Percentiles rank a stretch among this genome's conserved stretches.
Evolutionary conservation across 148 eudicot species (phyloP).

Genomic region (Talinum fruticosum): DNA sequence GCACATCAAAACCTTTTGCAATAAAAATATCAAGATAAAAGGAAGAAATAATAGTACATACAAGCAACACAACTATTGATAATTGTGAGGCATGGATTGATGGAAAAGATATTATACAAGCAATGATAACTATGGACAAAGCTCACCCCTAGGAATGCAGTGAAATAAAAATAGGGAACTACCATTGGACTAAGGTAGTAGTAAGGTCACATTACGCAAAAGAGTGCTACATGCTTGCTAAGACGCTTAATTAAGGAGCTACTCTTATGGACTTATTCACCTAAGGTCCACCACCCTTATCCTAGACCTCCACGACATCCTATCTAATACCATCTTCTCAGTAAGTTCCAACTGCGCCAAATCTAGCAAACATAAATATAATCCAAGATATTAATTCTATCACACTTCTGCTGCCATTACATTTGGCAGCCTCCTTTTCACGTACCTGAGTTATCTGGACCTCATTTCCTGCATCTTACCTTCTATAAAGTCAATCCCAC

Average conservation of each 20-base stretch:
- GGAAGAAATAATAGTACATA: background rate
- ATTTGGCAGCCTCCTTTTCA: background rate
- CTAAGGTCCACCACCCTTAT: background rate
- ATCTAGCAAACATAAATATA: background rate
- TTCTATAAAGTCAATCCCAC: background rate
- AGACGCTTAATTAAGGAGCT: background rate
- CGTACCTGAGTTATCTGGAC: background rate
- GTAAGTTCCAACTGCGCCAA: background rate
- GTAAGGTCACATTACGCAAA: background rate
- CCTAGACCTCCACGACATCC: background rate
- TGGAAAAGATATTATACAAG: background rate
- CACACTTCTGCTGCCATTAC: too few species aligned
- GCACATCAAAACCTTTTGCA: background rate
- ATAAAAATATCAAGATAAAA: background rate
- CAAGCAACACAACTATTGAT: background rate
- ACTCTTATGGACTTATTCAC: background rate
- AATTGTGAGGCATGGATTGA: background rate
- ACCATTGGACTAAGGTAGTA: background rate
- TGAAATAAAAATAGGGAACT: background rate
- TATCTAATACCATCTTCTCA: too few species aligned
- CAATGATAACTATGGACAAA: too few species aligned
- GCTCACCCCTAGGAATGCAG: background rate
- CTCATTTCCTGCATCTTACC: background rate
- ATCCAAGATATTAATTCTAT: background rate
- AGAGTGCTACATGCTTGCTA: background rate